A percentile compares a stretch with the other conserved stretches of the same genome.
Evolutionary conservation across 1,284 basidiomycete genomes (phyloP).

Genomic region (Irpex sp.): DNA sequence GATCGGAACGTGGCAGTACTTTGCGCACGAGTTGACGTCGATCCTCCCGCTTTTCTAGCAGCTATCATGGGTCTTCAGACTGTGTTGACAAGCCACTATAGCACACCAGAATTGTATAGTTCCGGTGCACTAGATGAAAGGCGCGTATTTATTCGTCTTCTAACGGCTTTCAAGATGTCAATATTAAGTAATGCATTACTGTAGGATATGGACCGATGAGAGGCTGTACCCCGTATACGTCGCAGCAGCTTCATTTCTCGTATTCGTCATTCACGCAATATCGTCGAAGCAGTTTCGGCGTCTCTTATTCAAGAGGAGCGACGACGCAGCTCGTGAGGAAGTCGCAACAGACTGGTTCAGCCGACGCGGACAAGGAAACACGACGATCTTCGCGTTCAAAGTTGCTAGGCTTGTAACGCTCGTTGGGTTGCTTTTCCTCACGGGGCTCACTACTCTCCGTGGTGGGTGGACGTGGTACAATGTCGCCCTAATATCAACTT

Average conservation of each 20-base stretch:
- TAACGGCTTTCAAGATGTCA: too few relatives aligned
- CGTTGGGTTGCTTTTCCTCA: slow-evolving; percentile 23
- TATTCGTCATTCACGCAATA: slow-evolving; percentile 15
- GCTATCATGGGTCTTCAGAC: too few relatives aligned
- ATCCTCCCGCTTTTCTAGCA: too few relatives aligned
- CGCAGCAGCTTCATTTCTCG: slow-evolving; percentile 16
- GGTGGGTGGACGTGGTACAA: slow-evolving; percentile 9
- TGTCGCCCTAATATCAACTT: slow-evolving; percentile 3
- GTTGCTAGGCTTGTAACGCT: slow-evolving; percentile 21
- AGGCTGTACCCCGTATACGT: slow-evolving; percentile 21
- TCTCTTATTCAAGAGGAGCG: not conserved
- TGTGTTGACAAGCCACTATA: too few relatives aligned
- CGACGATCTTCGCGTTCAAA: slow-evolving; percentile 27
- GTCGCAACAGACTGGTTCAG: not conserved
- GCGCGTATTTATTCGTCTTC: not conserved
- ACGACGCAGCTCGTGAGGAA: not conserved
- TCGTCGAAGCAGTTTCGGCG: slow-evolving; percentile 9
- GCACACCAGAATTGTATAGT: too few relatives aligned
- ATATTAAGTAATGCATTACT: not conserved
- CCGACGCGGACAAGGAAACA: slow-evolving; percentile 25
- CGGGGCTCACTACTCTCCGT: slow-evolving; percentile 15
- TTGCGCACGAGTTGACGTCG: too few relatives aligned
- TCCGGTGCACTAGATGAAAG: not conserved
- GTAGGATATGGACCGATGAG: slow-evolving; percentile 17
- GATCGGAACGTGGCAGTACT: too few relatives aligned